A percentile compares a stretch with the other conserved stretches of the same genome.
phyloP scores from a whole-genome alignment of 306 rosid species.

The Quercus rubra region DNA sequence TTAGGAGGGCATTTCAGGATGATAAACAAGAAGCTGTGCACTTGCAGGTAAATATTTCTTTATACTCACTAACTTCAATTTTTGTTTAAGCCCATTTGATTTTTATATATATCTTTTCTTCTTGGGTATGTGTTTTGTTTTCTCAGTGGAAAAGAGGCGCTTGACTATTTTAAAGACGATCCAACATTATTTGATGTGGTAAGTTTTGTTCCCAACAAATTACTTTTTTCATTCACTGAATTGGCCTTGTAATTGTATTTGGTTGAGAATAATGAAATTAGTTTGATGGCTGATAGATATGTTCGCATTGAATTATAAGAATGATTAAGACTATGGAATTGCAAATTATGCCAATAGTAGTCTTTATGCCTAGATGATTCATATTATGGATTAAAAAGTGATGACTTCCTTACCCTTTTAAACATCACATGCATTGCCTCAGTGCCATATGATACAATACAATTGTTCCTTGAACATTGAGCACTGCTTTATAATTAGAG shows the following conservation, averaged over 20 bases:
- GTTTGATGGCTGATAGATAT: no score
- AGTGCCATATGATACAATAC: background rate
- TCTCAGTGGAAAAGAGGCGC: constrained; percentile 79
- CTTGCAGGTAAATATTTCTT: constrained; percentile 60
- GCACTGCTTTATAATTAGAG: no score
- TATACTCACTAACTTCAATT: no score
- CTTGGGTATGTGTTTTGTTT: background rate
- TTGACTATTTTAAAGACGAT: constrained; percentile 76
- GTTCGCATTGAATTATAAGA: no score
- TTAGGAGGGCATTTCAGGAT: constrained; percentile 94
- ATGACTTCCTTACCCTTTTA: background rate
- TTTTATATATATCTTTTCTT: no score
- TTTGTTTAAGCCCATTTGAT: no score
- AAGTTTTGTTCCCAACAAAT: constrained; percentile 10
- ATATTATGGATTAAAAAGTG: background rate
- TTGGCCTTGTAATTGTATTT: no score
- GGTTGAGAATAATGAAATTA: no score
- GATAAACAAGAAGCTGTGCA: constrained; percentile 94
- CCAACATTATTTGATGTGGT: constrained; percentile 64
- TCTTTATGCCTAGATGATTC: background rate
- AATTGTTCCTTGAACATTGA: background rate
- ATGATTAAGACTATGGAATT: no score
- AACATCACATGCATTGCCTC: background rate
- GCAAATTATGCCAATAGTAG: background rate
- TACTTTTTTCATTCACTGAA: no score